These are phyloP conservation scores for Leptographium lundbergii DNA, from an alignment of 2,329 filamentous ascomycete species.

Conservation along the genomic window DNA sequence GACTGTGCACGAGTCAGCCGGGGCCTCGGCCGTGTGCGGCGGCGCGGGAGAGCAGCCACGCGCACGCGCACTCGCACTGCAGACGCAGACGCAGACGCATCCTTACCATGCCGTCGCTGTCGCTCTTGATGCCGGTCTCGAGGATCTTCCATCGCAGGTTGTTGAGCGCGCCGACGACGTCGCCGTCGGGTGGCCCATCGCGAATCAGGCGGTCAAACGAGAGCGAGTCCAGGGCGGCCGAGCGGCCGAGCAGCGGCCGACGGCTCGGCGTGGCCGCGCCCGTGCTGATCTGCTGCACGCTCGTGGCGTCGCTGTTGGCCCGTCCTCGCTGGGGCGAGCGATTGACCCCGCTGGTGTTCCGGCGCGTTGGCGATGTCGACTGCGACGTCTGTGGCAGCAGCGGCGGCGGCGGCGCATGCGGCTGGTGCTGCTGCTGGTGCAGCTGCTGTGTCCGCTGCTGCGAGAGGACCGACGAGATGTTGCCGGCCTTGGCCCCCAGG, in stretches of 20 bases:
- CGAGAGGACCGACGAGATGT: conserved; percentile 44
- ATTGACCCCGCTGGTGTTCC: conserved; percentile 17
- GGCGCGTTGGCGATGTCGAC: conserved; percentile 21
- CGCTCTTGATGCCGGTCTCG: conserved; percentile 61
- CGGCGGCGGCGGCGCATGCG: conserved; percentile 15
- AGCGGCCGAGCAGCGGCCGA: conserved; percentile 32
- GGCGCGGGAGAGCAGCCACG: too few species aligned
- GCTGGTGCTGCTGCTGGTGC: conserved; percentile 29
- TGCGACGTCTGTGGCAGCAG: conserved; percentile 16
- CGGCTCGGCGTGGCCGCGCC: conserved; percentile 24
- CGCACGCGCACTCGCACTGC: too few species aligned
- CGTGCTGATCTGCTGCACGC: conserved; percentile 23
- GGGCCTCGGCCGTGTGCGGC: too few species aligned
- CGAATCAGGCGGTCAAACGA: conserved; percentile 65
- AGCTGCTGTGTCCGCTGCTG: conserved; percentile 32
- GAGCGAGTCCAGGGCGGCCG: conserved; percentile 38
- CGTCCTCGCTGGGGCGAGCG: conserved; percentile 44
- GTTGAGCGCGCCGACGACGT: conserved; percentile 54
- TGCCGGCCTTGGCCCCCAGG: conserved; percentile 42
- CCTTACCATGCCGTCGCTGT: conserved; percentile 68
- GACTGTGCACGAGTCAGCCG: conserved; percentile 46
- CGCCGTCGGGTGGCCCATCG: conserved; percentile 64
- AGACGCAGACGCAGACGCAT: background rate
- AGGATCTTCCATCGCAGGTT: conserved; percentile 62
- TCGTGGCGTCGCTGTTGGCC: conserved; percentile 59